Base-by-base conservation (phyloP, 2,329 filamentous ascomycete genomes). In the Trichoderma asperellum region DNA sequence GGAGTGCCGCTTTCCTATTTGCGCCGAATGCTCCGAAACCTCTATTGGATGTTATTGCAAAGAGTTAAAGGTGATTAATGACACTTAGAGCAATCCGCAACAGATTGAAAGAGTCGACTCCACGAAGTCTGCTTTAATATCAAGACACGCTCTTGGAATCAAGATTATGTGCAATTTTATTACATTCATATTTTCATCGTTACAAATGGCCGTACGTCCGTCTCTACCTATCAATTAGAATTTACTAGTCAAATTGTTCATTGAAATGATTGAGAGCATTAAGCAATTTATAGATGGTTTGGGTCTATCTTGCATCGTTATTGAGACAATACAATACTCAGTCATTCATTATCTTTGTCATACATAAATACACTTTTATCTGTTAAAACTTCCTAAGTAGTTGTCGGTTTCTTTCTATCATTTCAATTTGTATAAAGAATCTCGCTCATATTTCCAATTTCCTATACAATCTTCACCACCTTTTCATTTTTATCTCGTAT, bases 1-100 rank as follows among this genome's bases (percentile, higher is more conserved):
- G 21, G 3, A 68, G 32, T 24, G 65, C 43, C 4, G 12, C 1
- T 12, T 56, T 68, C 52, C 2, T 68, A 1, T 68, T 68, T 60
- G 65, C 65, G 7, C 65, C 16, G 3, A 35, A 65, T 10, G 52
- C 62, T 7, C 62, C 62, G 21, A 56, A 56, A 21, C 49, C 49
- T 3, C 14, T 56, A 11, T 34, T 65, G 2, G 62, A 56, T 11
- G 24, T 56, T n/a, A 55, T 55, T 55, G 52, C 24, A 12, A 24
- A 24, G 47, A 12, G 7, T 12, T 11, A 49, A 24, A n/a, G 14
- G 8, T 24, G n/a, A 49, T 12, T 5, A 8, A 21, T 47, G 47
- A 2, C 7, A 24, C 3, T 2, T 49, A 0, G n/a, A 24, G 21
- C 47, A 24, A 12, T 49, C 8, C 4, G 2, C 21, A 49, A 5